Base-by-base conservation (phyloP, 768 basidiomycete genomes). In the Calocera cornea region DNA sequence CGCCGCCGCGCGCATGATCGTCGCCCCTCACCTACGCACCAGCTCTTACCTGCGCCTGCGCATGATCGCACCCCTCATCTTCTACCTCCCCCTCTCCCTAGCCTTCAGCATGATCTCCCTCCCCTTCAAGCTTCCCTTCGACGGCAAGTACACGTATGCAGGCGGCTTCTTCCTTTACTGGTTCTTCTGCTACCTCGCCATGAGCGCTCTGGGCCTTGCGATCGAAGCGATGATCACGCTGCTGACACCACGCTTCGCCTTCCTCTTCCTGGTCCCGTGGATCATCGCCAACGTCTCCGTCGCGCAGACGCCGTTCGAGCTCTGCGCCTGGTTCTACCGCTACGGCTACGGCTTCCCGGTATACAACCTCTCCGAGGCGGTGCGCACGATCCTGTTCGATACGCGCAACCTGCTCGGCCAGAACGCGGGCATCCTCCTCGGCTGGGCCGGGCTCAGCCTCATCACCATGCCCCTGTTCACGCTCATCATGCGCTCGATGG, bases 261-360 rank as follows among this genome's bases (percentile, higher is more conserved):
- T 75, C 1, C 78, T 75, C 70, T 77, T 75, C 72, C 64, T 79
- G 17, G 63, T 78, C 64, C 70, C 73, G 54, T 64, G 84, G 84
- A 84, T 89, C 70, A 87, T 89, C 70, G 69, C 85, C 84, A 69
- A 77, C 65, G 70, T 77, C 38, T 69, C 75, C 3, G 72, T 74
- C 1, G 78, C 78, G 22, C 75, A 80, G 41, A 82, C 81, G 72
- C 88, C 89, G 0, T 80, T 88, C 44, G 81, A 84, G 41, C 72
- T 78, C 14, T 73, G 75, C 41, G 69, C 71, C 2, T 68, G 67
- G 67, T 65, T 66, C 31, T 81, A 79, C 67, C 47, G 68, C 63
- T 89, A 89, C 68, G 89, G 87, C 1, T 87, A 84, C 70, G 87
- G 83, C 0, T 80, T 79, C 70, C 89, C 89, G 0, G 89, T 90